These are phyloP conservation scores for Cladosporium sp. DNA, from an alignment of 2,329 filamentous ascomycete species.

Conservation along the genomic window DNA sequence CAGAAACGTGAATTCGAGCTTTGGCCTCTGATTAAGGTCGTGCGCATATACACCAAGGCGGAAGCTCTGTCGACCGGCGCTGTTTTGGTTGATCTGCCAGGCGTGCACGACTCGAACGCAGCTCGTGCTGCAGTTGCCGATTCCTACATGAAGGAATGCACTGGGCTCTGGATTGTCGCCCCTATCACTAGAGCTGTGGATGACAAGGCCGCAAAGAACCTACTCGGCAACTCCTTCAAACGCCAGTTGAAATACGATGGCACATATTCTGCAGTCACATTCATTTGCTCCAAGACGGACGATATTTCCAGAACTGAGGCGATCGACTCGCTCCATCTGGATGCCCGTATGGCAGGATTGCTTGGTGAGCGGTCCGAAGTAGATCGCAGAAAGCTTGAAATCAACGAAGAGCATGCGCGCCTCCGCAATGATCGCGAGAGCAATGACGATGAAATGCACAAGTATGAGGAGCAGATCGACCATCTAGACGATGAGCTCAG, in stretches of 20 bases:
- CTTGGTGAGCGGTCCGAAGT: constrained; percentile 25
- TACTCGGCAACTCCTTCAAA: constrained; percentile 53
- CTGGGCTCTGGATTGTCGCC: constrained; percentile 56
- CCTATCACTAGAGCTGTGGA: constrained; percentile 56
- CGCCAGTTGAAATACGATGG: constrained; percentile 56
- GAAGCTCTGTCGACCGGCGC: constrained; percentile 48
- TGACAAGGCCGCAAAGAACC: constrained; percentile 51
- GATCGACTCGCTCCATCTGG: constrained; percentile 32
- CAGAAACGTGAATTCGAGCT: constrained; percentile 31
- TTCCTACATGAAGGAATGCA: constrained; percentile 55
- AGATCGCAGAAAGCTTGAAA: constrained; percentile 14
- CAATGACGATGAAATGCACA: constrained; percentile 30
- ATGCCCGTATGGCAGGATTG: constrained; percentile 26
- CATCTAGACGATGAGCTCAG: constrained; percentile 34
- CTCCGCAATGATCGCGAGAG: constrained; percentile 31
- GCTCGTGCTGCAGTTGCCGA: constrained; percentile 53
- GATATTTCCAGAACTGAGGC: constrained; percentile 49
- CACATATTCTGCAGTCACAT: constrained; percentile 48
- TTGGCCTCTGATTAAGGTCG: constrained; percentile 51
- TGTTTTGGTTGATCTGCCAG: constrained; percentile 54
- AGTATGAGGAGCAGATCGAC: constrained; percentile 40
- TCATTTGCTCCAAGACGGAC: constrained; percentile 59
- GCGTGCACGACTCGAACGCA: constrained; percentile 54
- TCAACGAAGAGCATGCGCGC: constrained; percentile 21
- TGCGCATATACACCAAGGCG: constrained; percentile 47